Evolutionary conservation across 768 basidiomycete genomes (phyloP).

Genomic region (Grammothele lineata): DNA sequence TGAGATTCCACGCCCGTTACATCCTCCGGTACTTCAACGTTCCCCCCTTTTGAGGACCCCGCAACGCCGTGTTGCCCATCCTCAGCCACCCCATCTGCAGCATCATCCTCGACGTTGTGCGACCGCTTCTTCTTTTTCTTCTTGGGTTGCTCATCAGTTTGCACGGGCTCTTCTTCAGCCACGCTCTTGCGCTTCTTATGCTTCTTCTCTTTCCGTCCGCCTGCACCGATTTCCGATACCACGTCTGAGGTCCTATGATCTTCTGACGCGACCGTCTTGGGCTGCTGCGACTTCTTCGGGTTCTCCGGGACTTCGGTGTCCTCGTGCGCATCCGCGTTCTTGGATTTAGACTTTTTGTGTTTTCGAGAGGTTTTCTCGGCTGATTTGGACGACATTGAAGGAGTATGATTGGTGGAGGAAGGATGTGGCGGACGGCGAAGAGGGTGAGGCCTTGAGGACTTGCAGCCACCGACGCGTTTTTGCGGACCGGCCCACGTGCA

Average conservation of each 20-base stretch:
- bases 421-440: too few species aligned
- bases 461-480: slow-evolving; percentile 13
- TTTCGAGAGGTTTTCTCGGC: slow-evolving; percentile 10
- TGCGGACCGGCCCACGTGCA: too few species aligned
- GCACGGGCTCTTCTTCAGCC: not conserved
- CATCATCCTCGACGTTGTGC: slow-evolving; percentile 4
- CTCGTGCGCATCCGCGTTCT: not conserved
- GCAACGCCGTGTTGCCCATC: not conserved
- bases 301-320: not conserved
- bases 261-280: not conserved
- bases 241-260: too few species aligned
- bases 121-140: slow-evolving; percentile 21
- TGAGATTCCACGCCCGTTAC: too few species aligned
- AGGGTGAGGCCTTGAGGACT: not conserved
- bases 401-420: too few species aligned
- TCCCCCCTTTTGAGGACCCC: too few species aligned
- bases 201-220: slow-evolving; percentile 18
- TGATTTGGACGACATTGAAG: slow-evolving; percentile 1
- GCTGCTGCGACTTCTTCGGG: slow-evolving; percentile 7
- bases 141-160: slow-evolving; percentile 4
- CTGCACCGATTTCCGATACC: not conserved
- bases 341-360: slow-evolving; percentile 10
- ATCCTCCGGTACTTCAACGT: too few species aligned
- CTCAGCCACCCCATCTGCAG: slow-evolving; percentile 7
- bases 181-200: slow-evolving; percentile 14